Conservation (phyloP, 208 protist species). For the Trypanosoma brucei region DNA sequence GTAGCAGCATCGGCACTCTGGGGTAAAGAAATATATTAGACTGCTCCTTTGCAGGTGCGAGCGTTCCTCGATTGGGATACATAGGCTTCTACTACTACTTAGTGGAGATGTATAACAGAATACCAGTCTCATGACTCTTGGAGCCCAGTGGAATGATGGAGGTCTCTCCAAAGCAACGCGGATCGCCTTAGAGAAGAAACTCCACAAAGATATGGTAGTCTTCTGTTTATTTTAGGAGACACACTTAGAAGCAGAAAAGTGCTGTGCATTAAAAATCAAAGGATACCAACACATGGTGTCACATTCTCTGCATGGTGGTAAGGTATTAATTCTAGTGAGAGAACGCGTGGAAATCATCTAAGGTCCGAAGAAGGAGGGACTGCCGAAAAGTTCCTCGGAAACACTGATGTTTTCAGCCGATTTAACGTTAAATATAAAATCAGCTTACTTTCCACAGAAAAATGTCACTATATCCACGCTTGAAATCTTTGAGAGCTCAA, state of each 20-base stretch:
- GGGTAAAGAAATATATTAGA: constrained; percentile 2
- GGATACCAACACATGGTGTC: constrained; percentile 13
- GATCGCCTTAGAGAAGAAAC: not conserved
- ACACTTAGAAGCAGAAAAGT: not conserved
- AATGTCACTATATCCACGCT: not conserved
- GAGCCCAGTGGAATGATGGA: constrained; percentile 10
- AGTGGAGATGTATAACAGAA: constrained; percentile 2
- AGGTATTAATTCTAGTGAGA: constrained; percentile 4
- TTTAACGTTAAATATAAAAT: not conserved
- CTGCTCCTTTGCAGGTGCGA: constrained; percentile 13
- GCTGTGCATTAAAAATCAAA: constrained; percentile 3
- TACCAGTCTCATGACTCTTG: not conserved
- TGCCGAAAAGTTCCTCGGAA: too few relatives aligned
- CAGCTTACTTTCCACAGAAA: constrained; percentile 4
- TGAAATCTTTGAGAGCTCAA: not conserved
- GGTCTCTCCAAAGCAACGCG: constrained; percentile 8
- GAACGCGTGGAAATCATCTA: constrained; percentile 3
- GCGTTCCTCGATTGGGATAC: constrained; percentile 1
- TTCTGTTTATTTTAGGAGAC: constrained; percentile 4
- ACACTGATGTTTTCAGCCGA: too few relatives aligned
- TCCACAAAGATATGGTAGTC: constrained; percentile 2
- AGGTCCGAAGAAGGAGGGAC: not conserved
- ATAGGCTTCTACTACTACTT: not conserved
- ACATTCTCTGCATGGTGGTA: constrained; percentile 5
- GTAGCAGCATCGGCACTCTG: constrained; percentile 5